Evolutionary conservation across 768 basidiomycete genomes (phyloP).

Genomic region (Fomitopsis pulvina): DNA sequence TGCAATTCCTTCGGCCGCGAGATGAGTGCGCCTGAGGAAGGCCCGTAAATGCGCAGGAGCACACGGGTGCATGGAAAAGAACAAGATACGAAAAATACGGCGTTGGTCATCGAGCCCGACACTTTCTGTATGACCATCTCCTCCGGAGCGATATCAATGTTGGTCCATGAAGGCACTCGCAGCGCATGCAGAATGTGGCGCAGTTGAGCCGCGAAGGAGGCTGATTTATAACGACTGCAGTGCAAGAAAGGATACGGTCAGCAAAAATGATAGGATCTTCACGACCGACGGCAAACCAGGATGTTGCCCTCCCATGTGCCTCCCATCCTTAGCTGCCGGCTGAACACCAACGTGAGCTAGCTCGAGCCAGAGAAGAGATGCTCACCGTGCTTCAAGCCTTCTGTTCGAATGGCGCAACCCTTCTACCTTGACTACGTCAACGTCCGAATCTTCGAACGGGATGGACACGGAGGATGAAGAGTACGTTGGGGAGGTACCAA

Average conservation of each 20-base stretch:
- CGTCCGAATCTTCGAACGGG: constrained; percentile 28
- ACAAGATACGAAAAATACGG: constrained; percentile 93
- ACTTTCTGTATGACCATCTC: constrained; percentile 67
- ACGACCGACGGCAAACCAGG: constrained; percentile 31
- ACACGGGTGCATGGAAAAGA: constrained; percentile 49
- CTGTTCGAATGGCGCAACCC: constrained; percentile 52
- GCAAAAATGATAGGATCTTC: constrained; percentile 26
- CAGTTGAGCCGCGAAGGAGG: constrained; percentile 46
- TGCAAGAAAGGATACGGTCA: constrained; percentile 21
- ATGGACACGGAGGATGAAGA: constrained; percentile 28
- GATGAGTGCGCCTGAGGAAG: constrained; percentile 80
- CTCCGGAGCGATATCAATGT: constrained; percentile 36
- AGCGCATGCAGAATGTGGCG: constrained; percentile 50
- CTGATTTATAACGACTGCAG: constrained; percentile 58
- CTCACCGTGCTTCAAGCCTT: constrained; percentile 68
- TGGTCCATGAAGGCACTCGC: constrained; percentile 53
- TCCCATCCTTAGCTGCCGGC: constrained; percentile 15
- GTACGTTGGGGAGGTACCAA: constrained; percentile 20
- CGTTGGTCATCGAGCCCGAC: constrained; percentile 91
- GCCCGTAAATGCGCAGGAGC: constrained; percentile 88
- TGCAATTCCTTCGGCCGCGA: constrained; percentile 83
- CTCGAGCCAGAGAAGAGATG: constrained; percentile 6
- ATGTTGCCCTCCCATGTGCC: constrained; percentile 19
- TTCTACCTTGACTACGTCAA: constrained; percentile 44
- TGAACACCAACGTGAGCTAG: constrained; percentile 16